Conservation (phyloP, 1,284 basidiomycete species). For the Ustilago shanxiensis region DNA sequence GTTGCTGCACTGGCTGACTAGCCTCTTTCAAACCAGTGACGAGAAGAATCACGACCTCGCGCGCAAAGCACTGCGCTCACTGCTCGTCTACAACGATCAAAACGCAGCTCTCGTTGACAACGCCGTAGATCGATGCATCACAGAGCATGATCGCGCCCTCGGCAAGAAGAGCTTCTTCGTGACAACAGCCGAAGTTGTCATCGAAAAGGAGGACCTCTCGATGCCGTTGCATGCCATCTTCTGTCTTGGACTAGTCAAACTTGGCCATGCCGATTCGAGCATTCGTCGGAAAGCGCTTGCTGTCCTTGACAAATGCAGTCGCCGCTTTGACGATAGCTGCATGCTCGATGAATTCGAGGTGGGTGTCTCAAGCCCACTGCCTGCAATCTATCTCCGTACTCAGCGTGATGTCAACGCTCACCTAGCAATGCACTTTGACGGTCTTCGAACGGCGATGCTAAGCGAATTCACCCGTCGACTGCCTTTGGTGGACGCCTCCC, state of each 20-base stretch:
- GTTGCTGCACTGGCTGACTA: conserved; percentile 72
- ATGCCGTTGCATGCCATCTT: conserved; percentile 82
- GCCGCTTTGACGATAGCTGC: conserved; percentile 48
- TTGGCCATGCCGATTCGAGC: conserved; percentile 80
- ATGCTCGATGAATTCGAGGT: conserved; percentile 75
- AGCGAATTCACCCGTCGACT: conserved; percentile 82
- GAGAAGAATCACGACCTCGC: conserved; percentile 71
- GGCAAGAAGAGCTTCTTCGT: conserved; percentile 78
- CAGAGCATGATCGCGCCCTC: conserved; percentile 73
- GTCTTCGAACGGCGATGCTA: conserved; percentile 79
- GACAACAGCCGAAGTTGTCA: conserved; percentile 81
- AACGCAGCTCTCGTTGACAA: conserved; percentile 79
- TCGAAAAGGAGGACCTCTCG: conserved; percentile 75
- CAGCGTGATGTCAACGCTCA: conserved; percentile 83
- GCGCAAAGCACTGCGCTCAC: conserved; percentile 79
- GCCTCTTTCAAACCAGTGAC: conserved; percentile 71
- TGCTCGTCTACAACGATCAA: conserved; percentile 77
- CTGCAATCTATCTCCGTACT: conserved; percentile 82
- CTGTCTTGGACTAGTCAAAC: conserved; percentile 86
- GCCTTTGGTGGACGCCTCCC: conserved; percentile 73
- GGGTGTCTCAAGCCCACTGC: conserved; percentile 81
- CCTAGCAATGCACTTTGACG: conserved; percentile 83
- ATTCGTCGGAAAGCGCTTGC: conserved; percentile 84
- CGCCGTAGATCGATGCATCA: conserved; percentile 80
- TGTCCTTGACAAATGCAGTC: conserved; percentile 79